A percentile compares a stretch with the other conserved stretches of the same genome.
Conservation (phyloP, 2,329 filamentous ascomycete species). For the Trichoderma harzianum region DNA sequence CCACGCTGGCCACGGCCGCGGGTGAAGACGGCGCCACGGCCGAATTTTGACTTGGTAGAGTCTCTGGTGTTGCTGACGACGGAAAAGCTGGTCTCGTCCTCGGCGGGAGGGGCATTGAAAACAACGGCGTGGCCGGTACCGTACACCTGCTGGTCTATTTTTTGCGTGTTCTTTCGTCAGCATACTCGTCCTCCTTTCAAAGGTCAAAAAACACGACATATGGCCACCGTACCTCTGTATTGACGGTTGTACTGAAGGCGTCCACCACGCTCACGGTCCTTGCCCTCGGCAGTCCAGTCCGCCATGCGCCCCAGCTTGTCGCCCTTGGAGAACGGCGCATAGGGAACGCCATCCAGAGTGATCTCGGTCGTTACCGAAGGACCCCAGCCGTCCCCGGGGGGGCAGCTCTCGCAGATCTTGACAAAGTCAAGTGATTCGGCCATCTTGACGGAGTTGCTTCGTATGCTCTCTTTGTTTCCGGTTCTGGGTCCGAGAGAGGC, state of each 20-base stretch:
- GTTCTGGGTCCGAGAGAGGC: not conserved
- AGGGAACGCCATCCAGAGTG: conserved; percentile 90
- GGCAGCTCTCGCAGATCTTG: conserved; percentile 68
- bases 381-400: conserved; percentile 80
- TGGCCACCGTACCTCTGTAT: conserved; percentile 68
- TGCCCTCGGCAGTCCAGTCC: conserved; percentile 92
- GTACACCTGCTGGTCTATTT: conserved; percentile 89
- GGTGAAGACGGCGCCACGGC: conserved; percentile 86
- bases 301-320: conserved; percentile 99
- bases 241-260: conserved; percentile 88
- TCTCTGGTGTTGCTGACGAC: conserved; percentile 94
- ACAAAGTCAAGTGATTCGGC: conserved; percentile 55
- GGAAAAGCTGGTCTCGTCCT: conserved; percentile 97
- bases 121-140: conserved; percentile 81
- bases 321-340: conserved; percentile 96
- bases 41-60: conserved; percentile 79
- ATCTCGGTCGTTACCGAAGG: conserved; percentile 79
- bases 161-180: not conserved
- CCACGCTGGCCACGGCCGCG: conserved; percentile 76
- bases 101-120: conserved; percentile 86
- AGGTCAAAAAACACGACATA: not conserved
- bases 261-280: conserved; percentile 75
- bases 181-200: not conserved
- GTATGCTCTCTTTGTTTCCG: not conserved
- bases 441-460: conserved; percentile 33